These are phyloP conservation scores for Populus hybrid DNA, from an alignment of 441 rosid species.

Conservation along the genomic window DNA sequence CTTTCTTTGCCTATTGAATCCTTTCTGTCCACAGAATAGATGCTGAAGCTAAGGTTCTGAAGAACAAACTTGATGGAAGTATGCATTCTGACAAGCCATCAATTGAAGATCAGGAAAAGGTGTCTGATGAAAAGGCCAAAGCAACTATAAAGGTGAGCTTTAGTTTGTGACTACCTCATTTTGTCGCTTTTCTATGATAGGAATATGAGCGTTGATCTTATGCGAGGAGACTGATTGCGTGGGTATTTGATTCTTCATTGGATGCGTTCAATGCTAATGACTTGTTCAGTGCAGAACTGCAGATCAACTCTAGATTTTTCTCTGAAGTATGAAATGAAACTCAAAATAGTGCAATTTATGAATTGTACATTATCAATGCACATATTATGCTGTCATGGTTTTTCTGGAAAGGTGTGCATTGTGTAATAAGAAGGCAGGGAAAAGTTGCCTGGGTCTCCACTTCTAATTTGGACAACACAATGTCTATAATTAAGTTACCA, in stretches of 20 bases:
- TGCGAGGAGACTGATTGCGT: neutral
- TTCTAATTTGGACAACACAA: neutral
- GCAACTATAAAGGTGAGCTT: constrained; percentile 63
- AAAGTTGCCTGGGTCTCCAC: neutral
- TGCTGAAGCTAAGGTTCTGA: constrained; percentile 68
- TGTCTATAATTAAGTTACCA: neutral
- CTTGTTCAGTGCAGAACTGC: neutral
- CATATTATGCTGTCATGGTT: neutral
- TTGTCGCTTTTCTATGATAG: neutral
- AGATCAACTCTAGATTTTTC: neutral
- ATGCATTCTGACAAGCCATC: constrained; percentile 31
- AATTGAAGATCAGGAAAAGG: constrained; percentile 45
- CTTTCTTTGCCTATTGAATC: constrained; percentile 15
- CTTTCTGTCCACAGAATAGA: constrained; percentile 62
- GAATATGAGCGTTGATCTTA: neutral
- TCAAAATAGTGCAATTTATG: neutral
- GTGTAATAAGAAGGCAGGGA: constrained; percentile 4
- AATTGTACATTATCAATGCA: neutral
- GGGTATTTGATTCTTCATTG: neutral
- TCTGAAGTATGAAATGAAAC: constrained; percentile 1
- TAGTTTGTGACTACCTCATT: neutral
- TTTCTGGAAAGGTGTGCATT: neutral
- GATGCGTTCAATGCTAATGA: neutral
- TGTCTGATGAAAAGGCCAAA: constrained; percentile 41
- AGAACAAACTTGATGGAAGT: constrained; percentile 61